These are phyloP conservation scores for Hypoxylon sp. DNA, from an alignment of 2,329 filamentous ascomycete species.

Conservation along the genomic window DNA sequence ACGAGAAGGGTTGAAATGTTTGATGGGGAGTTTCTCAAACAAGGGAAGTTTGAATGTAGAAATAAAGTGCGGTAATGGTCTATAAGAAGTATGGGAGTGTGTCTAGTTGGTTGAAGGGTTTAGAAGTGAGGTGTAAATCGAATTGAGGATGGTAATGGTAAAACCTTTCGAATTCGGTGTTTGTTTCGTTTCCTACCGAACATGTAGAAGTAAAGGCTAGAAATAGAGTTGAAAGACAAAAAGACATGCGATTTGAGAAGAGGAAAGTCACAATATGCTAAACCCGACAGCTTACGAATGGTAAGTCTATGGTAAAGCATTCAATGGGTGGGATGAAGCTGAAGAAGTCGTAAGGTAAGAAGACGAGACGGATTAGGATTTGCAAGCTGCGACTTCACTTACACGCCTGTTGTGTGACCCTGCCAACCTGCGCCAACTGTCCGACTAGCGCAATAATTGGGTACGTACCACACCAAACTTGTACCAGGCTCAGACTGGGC, in stretches of 20 bases:
- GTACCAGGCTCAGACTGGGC: slow-evolving; percentile 7
- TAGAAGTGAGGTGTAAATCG: slow-evolving; percentile 1
- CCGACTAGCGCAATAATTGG: slow-evolving; percentile 6
- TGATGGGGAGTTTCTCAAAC: background rate
- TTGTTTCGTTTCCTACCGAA: slow-evolving; percentile 3
- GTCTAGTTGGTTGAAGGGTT: slow-evolving; percentile 7
- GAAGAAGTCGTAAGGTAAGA: slow-evolving; percentile 13
- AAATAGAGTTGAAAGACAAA: background rate
- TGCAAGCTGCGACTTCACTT: slow-evolving; percentile 39
- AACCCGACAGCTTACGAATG: background rate
- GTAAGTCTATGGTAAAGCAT: slow-evolving; percentile 12
- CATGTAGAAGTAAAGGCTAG: slow-evolving; percentile 4
- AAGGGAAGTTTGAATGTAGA: background rate
- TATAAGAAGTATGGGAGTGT: slow-evolving; percentile 1
- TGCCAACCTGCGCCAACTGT: slow-evolving; percentile 30
- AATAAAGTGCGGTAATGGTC: background rate
- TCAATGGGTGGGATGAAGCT: slow-evolving; percentile 13
- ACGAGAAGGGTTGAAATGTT: slow-evolving; percentile 3
- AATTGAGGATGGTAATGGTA: background rate
- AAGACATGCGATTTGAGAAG: background rate
- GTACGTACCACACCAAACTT: slow-evolving; percentile 21
- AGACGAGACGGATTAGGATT: slow-evolving; percentile 9
- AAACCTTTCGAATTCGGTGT: slow-evolving; percentile 10
- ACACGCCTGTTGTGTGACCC: slow-evolving; percentile 31
- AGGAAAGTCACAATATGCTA: background rate